Evolutionary conservation across 257 asterid species (phyloP), one percentile per base, ranked within the genome.

Genomic region (Solanum corneliomulleri): DNA sequence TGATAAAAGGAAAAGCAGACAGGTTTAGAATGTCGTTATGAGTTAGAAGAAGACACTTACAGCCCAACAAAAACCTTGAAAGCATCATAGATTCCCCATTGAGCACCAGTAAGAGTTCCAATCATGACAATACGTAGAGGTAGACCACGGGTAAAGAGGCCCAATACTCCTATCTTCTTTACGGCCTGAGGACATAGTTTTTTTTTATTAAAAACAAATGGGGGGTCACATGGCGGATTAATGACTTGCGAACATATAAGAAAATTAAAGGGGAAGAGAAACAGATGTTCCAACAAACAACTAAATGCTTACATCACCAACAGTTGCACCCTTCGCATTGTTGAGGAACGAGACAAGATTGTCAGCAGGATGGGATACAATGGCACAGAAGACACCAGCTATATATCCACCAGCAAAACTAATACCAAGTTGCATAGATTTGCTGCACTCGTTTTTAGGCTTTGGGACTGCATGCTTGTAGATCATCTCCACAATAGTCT

Each of bases 61-160:
- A 96, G 92, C 75, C 99, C 99, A 84, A 93, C 98, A 75, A 90
- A 96, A 82, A 96, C 98, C 92, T 96, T 96, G 94, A 96, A 95
- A 69, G 99, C 98, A 85, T 96, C 99, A 81, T 96, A 96, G 92
- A 96, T 92, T 39, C 99, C 99, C 99, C 99, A 96, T 78, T 96
- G 99, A n/a, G 98, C 98, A 77, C 99, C 99, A n/a, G 99, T 95
- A 60, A 96, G 98, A 62, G 99, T 96, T 45, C 99, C 99, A 86
- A 96, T 95, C 99, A 96, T 96, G 89, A 96, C 98, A 84, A 96
- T 96, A 88, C 99, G 98, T 35, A 96, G 95, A 88, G 98, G 99
- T 86, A 96, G 98, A 7, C 99, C 99, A 35, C 99, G 92, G 2
- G 98, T 96, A 88, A 93, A 95, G 81, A 96, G 95, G 69, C 98